These are phyloP conservation scores for Barnettozyma salicaria DNA, from an alignment of 805 yeast species.

Conservation along the genomic window DNA sequence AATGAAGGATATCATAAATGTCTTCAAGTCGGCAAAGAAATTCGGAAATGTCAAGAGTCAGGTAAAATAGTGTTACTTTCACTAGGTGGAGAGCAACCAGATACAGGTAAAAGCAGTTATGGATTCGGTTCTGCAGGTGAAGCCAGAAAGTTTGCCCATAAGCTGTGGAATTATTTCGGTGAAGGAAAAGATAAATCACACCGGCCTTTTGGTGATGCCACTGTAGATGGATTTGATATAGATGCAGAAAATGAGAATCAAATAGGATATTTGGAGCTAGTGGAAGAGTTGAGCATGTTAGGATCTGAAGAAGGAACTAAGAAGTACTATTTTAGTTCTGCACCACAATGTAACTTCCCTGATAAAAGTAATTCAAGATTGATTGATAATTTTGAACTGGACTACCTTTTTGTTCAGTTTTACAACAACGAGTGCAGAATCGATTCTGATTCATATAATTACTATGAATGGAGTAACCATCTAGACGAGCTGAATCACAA, in stretches of 20 bases:
- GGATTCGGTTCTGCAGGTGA: slow-evolving; percentile 80
- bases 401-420: slow-evolving; percentile 68
- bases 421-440: slow-evolving; percentile 61
- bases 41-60: slow-evolving; percentile 64
- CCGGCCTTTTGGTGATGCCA: slow-evolving; percentile 63
- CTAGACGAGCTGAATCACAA: slow-evolving; percentile 29
- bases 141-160: slow-evolving; percentile 54
- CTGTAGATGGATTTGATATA: slow-evolving; percentile 89
- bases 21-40: slow-evolving; percentile 58
- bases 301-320: slow-evolving; percentile 39
- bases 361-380: slow-evolving; percentile 48
- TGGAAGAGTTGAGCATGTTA: slow-evolving; percentile 37
- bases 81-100: slow-evolving; percentile 66
- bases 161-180: slow-evolving; percentile 58
- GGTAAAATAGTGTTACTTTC: slow-evolving; percentile 79
- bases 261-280: slow-evolving; percentile 64
- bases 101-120: slow-evolving; percentile 36
- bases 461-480: slow-evolving; percentile 41
- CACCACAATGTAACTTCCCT: slow-evolving; percentile 76
- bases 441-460: slow-evolving; percentile 39
- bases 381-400: slow-evolving; percentile 48
- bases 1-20: slow-evolving; percentile 36
- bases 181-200: slow-evolving; percentile 37
- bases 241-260: slow-evolving; percentile 69
- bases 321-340: slow-evolving; percentile 59